Percentiles rank a stretch among this genome's conserved stretches.
These are phyloP conservation scores for Aspergillus phoenicis DNA, from an alignment of 2,329 filamentous ascomycete species.

Conservation along the genomic window DNA sequence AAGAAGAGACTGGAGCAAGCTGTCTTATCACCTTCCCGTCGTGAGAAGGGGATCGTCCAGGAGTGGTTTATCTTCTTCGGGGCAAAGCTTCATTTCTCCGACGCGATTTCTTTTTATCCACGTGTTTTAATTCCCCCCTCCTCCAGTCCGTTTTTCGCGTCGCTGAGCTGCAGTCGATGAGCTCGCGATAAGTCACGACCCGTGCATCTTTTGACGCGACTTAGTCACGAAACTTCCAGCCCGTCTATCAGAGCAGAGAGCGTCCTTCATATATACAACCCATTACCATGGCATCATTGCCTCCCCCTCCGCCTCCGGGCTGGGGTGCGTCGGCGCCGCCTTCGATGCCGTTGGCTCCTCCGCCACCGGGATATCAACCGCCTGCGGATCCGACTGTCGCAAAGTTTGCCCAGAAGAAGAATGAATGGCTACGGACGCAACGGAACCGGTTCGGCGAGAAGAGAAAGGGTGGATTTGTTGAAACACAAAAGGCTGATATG, in stretches of 20 bases:
- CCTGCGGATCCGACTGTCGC: slow-evolving; percentile 79
- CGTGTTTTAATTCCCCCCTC: slow-evolving; percentile 1
- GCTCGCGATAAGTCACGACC: slow-evolving; percentile 24
- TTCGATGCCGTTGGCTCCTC: slow-evolving; percentile 64
- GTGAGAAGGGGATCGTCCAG: slow-evolving; percentile 32
- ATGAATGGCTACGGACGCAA: slow-evolving; percentile 92
- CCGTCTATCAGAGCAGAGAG: slow-evolving; percentile 28
- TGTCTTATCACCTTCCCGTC: slow-evolving; percentile 28
- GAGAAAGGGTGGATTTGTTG: slow-evolving; percentile 91
- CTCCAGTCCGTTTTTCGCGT: not conserved
- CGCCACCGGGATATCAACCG: slow-evolving; percentile 82
- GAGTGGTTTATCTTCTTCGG: slow-evolving; percentile 24
- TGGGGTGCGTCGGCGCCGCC: slow-evolving; percentile 59
- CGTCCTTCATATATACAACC: slow-evolving; percentile 13
- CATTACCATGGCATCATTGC: slow-evolving; percentile 59
- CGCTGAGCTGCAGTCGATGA: slow-evolving; percentile 17
- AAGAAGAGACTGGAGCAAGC: slow-evolving; percentile 17
- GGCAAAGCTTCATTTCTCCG: slow-evolving; percentile 15
- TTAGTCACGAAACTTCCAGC: slow-evolving; percentile 27
- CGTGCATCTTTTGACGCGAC: slow-evolving; percentile 37
- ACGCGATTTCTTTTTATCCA: slow-evolving; percentile 6
- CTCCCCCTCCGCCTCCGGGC: slow-evolving; percentile 69
- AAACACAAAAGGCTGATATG: slow-evolving; percentile 98
- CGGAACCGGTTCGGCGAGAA: slow-evolving; percentile 95
- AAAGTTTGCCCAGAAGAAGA: slow-evolving; percentile 98